Evolutionary conservation across 441 rosid species (phyloP), one percentile per base, ranked within the genome.

Genomic region (California macrophylla): DNA sequence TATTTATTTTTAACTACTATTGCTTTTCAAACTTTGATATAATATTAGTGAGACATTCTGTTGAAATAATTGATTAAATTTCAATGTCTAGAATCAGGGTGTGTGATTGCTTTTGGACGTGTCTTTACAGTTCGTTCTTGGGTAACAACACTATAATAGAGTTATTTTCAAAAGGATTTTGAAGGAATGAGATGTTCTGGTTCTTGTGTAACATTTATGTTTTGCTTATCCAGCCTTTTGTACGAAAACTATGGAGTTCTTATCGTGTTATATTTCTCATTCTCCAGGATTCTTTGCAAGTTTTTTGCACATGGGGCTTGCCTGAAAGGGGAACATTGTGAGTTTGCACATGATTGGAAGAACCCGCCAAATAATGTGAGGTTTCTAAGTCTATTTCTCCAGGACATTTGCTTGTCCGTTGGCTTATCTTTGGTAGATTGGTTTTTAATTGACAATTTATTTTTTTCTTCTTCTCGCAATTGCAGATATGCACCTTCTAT

Each of bases 291-390:
- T 64, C 85, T 89, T 26, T 94, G 99, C 78, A 92, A 94, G 81
- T 94, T 88, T 79, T 92, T 88, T 79, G 94, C 91, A 40, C 97
- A 87, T 62, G 97, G 98, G 70, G 91, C 98, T 66, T 94, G 99
- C 76, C 79, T 94, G 71, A 94, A 92, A 84, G 99, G 96, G 76
- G 97, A 92, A 56, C 88, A 89, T 75, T 92, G 99, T 62, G 97
- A 92, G 72, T 94, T 83, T 77, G 89, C 96, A 15, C 99, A 92
- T 79, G 94, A 92, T 76, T 85, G 92, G 97, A 92, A 81, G 76
- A 89, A 87, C 80, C 89, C 94, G 8, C 64, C 93, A n/a, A 89
- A 85, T 75, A 91, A 88, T 79, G 98, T 94, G 85, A 72, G 63
- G 23, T 58, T 25, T 58, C 28, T 24, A 58, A 23, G 9, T 58